phyloP scores from a whole-genome alignment of 2,329 filamentous ascomycete genomes.

The Clonostachys rosea region DNA sequence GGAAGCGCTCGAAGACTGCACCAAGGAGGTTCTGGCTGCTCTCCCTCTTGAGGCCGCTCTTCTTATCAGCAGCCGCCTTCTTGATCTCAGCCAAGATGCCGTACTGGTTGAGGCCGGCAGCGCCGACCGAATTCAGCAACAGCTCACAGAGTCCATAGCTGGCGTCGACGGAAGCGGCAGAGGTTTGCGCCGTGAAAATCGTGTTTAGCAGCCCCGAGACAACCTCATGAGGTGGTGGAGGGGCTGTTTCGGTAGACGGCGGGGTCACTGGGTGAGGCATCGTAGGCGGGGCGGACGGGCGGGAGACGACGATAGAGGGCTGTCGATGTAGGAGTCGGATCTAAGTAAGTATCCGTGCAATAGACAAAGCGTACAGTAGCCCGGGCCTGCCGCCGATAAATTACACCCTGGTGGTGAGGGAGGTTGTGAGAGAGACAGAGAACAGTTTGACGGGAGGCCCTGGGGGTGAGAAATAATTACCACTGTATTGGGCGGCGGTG shows the following conservation, averaged over 20 bases:
- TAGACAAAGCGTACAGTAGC: too few relatives aligned
- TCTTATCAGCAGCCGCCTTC: conserved; percentile 88
- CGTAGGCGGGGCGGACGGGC: conserved; percentile 5
- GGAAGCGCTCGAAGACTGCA: conserved; percentile 87
- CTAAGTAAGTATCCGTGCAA: too few relatives aligned
- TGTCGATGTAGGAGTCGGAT: too few relatives aligned
- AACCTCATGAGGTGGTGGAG: conserved; percentile 62
- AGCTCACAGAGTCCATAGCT: conserved; percentile 58
- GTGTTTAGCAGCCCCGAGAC: conserved; percentile 59
- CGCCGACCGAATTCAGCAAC: conserved; percentile 48
- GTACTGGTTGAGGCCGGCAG: conserved; percentile 46
- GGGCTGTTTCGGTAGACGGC: conserved; percentile 40
- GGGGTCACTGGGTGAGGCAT: conserved; percentile 47
- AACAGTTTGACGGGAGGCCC: too few relatives aligned
- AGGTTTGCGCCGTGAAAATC: conserved; percentile 66
- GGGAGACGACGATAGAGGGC: too few relatives aligned
- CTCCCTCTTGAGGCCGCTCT: conserved; percentile 79
- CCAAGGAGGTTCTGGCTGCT: conserved; percentile 93
- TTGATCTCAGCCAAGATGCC: conserved; percentile 51
- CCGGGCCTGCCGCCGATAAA: too few relatives aligned
- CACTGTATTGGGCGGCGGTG: too few relatives aligned
- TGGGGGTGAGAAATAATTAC: too few relatives aligned
- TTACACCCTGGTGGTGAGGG: too few relatives aligned
- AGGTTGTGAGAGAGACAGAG: too few relatives aligned
- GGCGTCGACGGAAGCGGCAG: conserved; percentile 63